phyloP scores from a whole-genome alignment of 1,139 yeast species.

The Diutina sp. region DNA sequence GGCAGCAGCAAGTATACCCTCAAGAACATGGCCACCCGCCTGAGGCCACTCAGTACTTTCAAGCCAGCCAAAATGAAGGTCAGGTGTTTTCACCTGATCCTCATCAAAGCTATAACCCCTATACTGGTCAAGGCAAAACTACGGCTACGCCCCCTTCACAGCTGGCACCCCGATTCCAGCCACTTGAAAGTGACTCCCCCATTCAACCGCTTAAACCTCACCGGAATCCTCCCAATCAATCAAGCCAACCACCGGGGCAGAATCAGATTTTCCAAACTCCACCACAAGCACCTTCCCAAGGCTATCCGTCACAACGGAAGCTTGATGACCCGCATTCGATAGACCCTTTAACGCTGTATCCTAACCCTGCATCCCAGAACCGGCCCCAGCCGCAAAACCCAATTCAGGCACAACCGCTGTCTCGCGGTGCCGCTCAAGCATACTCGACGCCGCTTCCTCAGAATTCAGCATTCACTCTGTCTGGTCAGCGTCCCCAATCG shows the following conservation, averaged over 20 bases:
- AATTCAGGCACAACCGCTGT: not conserved
- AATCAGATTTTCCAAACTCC: not conserved
- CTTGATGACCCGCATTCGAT: not conserved
- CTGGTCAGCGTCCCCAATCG: not conserved
- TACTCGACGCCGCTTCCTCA: not conserved
- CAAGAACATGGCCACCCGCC: not conserved
- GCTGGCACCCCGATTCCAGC: not conserved
- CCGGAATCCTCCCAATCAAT: not conserved
- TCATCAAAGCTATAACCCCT: not conserved
- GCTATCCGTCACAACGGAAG: not conserved
- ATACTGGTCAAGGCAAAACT: not conserved
- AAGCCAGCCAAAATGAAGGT: not conserved
- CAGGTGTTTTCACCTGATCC: not conserved
- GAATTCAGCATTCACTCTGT: not conserved
- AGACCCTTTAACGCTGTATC: not conserved
- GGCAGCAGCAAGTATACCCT: not conserved
- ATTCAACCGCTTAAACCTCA: not conserved
- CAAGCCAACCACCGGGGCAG: not conserved
- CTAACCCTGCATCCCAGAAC: not conserved
- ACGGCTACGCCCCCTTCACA: not conserved
- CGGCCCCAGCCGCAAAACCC: not conserved
- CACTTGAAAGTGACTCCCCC: not conserved
- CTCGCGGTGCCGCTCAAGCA: not conserved
- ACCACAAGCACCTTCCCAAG: not conserved
- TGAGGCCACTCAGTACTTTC: not conserved